phyloP scores from a whole-genome alignment of 139 green algal species.

The Desmodesmus armatus region DNA sequence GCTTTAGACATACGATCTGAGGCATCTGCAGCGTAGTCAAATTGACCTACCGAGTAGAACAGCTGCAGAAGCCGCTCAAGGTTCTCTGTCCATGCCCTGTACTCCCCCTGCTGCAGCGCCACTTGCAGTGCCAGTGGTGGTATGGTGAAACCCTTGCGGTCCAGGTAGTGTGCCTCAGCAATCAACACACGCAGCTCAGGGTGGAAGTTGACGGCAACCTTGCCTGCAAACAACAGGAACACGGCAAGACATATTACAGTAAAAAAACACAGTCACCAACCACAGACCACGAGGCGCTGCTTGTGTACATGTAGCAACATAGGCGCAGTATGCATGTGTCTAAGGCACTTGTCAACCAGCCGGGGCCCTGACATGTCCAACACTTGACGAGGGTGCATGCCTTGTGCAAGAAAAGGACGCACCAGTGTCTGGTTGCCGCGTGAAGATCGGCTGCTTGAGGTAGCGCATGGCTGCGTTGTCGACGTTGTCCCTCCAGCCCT shows the following conservation, averaged over 20 bases:
- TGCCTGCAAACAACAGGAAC: constrained; percentile 43
- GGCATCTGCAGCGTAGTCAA: too few species aligned
- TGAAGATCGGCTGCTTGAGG: constrained; percentile 85
- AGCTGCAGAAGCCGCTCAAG: constrained; percentile 82
- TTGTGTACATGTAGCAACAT: neutral
- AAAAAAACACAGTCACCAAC: neutral
- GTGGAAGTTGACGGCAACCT: constrained; percentile 85
- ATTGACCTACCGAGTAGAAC: constrained; percentile 81
- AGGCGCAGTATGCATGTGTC: neutral
- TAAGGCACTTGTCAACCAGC: too few species aligned
- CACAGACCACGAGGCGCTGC: neutral
- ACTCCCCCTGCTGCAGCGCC: constrained; percentile 74
- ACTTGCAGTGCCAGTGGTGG: constrained; percentile 82
- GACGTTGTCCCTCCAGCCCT: constrained; percentile 76
- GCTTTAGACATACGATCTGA: too few species aligned
- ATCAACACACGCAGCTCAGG: constrained; percentile 79
- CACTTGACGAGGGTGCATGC: too few species aligned
- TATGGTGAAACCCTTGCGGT: constrained; percentile 90
- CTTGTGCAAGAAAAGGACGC: too few species aligned
- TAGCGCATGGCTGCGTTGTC: constrained; percentile 73
- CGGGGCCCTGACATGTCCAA: too few species aligned
- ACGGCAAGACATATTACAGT: neutral
- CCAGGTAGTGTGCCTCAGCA: constrained; percentile 87
- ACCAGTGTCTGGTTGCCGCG: constrained; percentile 60
- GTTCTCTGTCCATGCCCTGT: constrained; percentile 76